These are phyloP conservation scores for Thelephora terrestris DNA, from an alignment of 1,284 basidiomycete species.

Conservation along the genomic window DNA sequence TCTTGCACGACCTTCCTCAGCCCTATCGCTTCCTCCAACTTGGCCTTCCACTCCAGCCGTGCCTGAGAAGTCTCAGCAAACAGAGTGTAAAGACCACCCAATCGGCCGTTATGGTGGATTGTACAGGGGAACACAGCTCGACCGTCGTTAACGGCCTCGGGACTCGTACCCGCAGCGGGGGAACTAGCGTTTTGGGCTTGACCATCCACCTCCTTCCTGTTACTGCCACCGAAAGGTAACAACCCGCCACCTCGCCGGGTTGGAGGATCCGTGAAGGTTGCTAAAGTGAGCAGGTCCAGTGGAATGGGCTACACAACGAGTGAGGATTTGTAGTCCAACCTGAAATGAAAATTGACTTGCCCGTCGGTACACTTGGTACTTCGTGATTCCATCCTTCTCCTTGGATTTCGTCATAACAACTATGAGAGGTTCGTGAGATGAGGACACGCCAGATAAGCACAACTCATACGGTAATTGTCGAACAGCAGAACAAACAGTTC, in stretches of 20 bases:
- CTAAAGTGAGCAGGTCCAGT: conserved; percentile 73
- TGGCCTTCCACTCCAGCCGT: conserved; percentile 81
- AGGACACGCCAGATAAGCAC: not conserved
- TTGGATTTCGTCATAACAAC: conserved; percentile 84
- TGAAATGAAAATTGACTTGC: not conserved
- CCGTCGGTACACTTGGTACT: conserved; percentile 48
- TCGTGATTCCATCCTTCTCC: conserved; percentile 62
- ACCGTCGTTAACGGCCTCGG: conserved; percentile 45
- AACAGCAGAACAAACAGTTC: conserved; percentile 85
- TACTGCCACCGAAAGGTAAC: conserved; percentile 12
- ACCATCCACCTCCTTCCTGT: conserved; percentile 29
- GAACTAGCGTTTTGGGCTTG: conserved; percentile 18
- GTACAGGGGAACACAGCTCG: conserved; percentile 75
- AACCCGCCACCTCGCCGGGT: conserved; percentile 52
- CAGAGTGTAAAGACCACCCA: conserved; percentile 75
- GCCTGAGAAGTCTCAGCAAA: conserved; percentile 76
- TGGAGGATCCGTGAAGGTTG: conserved; percentile 70
- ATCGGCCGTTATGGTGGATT: conserved; percentile 75
- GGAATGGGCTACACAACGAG: conserved; percentile 64
- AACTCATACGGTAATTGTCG: too few species aligned
- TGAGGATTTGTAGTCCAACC: not conserved
- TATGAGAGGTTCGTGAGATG: conserved; percentile 19
- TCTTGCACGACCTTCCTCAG: conserved; percentile 83
- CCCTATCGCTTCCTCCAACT: conserved; percentile 81
- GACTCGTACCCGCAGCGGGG: conserved; percentile 18